These are phyloP conservation scores for Decorospora gaudefroyi DNA, from an alignment of 2,329 filamentous ascomycete species.

Conservation along the genomic window DNA sequence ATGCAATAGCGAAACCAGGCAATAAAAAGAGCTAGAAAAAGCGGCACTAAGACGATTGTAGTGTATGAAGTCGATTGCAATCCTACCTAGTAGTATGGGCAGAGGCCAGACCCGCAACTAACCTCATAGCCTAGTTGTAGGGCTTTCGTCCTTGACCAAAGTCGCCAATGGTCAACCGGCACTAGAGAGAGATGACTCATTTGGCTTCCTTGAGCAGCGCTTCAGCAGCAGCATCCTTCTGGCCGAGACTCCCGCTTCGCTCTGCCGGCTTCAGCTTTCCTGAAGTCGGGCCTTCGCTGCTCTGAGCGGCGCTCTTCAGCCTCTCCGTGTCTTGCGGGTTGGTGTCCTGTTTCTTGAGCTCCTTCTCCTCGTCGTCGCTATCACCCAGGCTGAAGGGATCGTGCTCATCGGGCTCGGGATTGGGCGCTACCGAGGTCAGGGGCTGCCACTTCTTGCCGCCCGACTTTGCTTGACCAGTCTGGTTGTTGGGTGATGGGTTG, in stretches of 20 bases:
- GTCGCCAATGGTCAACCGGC: not conserved
- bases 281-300: constrained; percentile 32
- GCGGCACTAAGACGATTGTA: too few relatives aligned
- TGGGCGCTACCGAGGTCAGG: constrained; percentile 80
- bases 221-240: constrained; percentile 54
- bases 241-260: constrained; percentile 49
- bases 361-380: constrained; percentile 83
- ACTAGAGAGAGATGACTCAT: constrained; percentile 15
- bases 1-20: too few relatives aligned
- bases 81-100: constrained; percentile 2
- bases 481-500: constrained; percentile 45
- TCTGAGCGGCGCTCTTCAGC: constrained; percentile 56
- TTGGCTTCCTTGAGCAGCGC: constrained; percentile 50
- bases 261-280: constrained; percentile 47
- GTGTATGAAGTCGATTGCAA: not conserved
- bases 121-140: too few relatives aligned
- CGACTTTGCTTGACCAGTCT: constrained; percentile 37
- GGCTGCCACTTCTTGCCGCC: constrained; percentile 98
- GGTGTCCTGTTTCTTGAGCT: constrained; percentile 65
- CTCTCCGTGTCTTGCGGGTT: constrained; percentile 58
- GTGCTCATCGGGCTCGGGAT: constrained; percentile 78
- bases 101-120: not conserved
- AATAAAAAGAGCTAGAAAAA: too few relatives aligned
- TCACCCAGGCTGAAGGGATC: constrained; percentile 97
- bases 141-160: too few relatives aligned